Base-by-base conservation (phyloP, 176 grass and related monocot species). In the Triticum monococcum region DNA sequence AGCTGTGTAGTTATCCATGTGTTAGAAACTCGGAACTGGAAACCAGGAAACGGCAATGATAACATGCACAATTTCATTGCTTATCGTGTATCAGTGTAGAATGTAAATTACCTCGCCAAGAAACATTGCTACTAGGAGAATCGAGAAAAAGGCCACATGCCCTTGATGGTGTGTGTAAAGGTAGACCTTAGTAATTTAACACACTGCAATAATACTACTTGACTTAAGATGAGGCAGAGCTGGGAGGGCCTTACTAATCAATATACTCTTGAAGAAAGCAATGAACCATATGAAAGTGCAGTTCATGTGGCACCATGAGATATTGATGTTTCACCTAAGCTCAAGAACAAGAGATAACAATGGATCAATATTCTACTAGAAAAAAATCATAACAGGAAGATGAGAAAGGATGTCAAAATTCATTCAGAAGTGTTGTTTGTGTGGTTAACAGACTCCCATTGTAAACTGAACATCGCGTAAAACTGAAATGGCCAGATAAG, bases 221-320 rank as follows among this genome's bases (percentile, higher is more conserved):
- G 12, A 48, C 45, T 48, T 5, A 48, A 48, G 45, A 48, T 48
- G 45, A 48, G 45, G 3, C 12, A 48, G 12, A 48, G 45, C 12
- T 48, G 23, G 54, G 40, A 40, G 65, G 67, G 92, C 93, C 79
- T 87, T 98, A 93, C 57, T 83, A 87, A 38, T 89, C 77, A 78
- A 94, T 91, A 88, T 98, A 91, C 79, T 95, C 90, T 77, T 70
- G 88, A 63, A 98, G 69, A 81, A 95, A 54, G 48, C 28, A 41
- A 91, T 98, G 86, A 59, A 94, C 89, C 86, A 89, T 84, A 86
- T 95, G 93, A 89, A 94, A 98, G 81, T 98, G 93, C 65, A 92
- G 85, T 65, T 98, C 93, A 79, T 95, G 96, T 22, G 91, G 91
- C n/a, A 85, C 88, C 43, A 92, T 62, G 63, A 92, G 73, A 84